Conservation (phyloP, 768 basidiomycete species). For the Tylopilus sp. region DNA sequence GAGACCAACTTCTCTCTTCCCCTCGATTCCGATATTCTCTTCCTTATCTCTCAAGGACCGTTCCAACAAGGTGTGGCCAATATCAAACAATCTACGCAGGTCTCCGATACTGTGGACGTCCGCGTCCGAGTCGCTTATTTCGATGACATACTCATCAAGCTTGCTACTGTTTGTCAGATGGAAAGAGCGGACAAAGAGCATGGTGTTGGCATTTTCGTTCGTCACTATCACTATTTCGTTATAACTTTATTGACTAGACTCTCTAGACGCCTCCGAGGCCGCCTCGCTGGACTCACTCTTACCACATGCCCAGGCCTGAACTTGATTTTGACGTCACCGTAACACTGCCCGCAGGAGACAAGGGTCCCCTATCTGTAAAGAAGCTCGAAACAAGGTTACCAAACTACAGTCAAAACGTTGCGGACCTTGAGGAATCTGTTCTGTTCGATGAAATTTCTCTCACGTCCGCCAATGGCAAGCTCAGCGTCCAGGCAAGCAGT, state of each 20-base stretch:
- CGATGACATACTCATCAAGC: slow-evolving; percentile 15
- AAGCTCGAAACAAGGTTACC: slow-evolving; percentile 41
- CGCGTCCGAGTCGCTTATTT: slow-evolving; percentile 25
- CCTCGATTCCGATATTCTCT: slow-evolving; percentile 27
- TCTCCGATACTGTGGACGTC: slow-evolving; percentile 29
- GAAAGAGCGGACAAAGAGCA: slow-evolving; percentile 22
- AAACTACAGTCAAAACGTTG: slow-evolving; percentile 38
- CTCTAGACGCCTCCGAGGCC: slow-evolving; percentile 33
- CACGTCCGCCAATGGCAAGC: slow-evolving; percentile 32
- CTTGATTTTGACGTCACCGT: slow-evolving; percentile 37
- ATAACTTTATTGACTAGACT: background rate
- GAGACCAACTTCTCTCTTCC: slow-evolving; percentile 30
- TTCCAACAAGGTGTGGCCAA: slow-evolving; percentile 27
- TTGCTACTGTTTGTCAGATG: slow-evolving; percentile 29
- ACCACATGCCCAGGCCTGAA: slow-evolving; percentile 4
- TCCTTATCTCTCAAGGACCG: slow-evolving; percentile 29
- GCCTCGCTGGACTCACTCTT: background rate
- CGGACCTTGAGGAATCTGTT: slow-evolving; percentile 32
- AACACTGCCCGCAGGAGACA: slow-evolving; percentile 33
- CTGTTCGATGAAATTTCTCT: slow-evolving; percentile 38
- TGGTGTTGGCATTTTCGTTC: slow-evolving; percentile 36
- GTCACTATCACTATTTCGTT: slow-evolving; percentile 1
- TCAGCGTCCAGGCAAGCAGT: slow-evolving; percentile 34
- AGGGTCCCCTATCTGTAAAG: slow-evolving; percentile 34
- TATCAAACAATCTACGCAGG: slow-evolving; percentile 29